A percentile compares a stretch with the other conserved stretches of the same genome.
Evolutionary conservation across 345 rosid species (phyloP).

Genomic region (Linum tenue): DNA sequence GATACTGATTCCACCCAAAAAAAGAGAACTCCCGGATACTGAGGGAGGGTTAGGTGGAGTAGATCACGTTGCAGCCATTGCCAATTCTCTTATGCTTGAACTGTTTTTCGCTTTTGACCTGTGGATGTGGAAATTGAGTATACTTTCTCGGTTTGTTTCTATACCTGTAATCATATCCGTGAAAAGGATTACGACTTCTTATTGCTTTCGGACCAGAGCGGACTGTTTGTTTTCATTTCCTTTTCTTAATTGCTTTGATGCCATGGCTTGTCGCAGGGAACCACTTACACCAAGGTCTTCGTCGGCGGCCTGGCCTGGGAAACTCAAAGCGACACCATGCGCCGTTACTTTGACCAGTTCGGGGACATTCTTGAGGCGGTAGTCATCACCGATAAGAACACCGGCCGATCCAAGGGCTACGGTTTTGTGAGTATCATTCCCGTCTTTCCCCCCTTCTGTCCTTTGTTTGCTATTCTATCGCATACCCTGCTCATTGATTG

Average conservation of each 20-base stretch:
- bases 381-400: conserved; percentile 89
- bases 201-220: not conserved
- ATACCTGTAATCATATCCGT: no score
- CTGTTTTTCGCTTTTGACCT: no score
- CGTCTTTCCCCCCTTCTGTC: not conserved
- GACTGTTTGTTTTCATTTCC: not conserved
- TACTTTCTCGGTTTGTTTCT: no score
- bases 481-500: no score
- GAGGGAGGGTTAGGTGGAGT: not conserved
- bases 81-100: not conserved
- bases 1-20: no score
- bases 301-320: no score
- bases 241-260: not conserved
- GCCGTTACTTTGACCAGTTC: conserved; percentile 68
- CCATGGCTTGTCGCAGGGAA: conserved; percentile 35
- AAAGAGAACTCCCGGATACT: no score
- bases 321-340: conserved; percentile 40
- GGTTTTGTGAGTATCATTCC: conserved; percentile 76
- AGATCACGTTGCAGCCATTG: conserved; percentile 8
- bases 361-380: conserved; percentile 94
- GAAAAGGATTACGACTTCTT: not conserved
- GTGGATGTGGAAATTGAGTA: no score
- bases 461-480: not conserved
- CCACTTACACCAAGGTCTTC: no score
- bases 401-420: conserved; percentile 95